A percentile compares a stretch with the other conserved stretches of the same genome.
phyloP scores from a whole-genome alignment of 2,329 filamentous ascomycete species.

The Penicillium fuscoglaucum region DNA sequence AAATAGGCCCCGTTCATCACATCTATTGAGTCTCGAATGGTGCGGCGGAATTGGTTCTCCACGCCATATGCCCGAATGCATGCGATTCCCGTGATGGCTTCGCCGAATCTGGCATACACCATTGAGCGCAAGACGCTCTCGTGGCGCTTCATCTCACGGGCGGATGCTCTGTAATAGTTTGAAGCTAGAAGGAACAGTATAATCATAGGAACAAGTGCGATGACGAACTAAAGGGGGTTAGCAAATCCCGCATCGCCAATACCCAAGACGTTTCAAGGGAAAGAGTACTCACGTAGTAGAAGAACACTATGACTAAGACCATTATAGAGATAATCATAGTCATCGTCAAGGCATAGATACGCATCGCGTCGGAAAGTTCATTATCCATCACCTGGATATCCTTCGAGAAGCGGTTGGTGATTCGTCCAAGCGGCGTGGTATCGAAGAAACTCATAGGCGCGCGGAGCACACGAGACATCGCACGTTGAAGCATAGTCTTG shows the following conservation, averaged over 20 bases:
- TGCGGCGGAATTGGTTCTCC: slow-evolving; percentile 68
- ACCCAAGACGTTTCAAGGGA: neutral
- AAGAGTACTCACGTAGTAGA: slow-evolving; percentile 64
- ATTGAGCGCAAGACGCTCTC: slow-evolving; percentile 83
- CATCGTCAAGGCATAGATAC: slow-evolving; percentile 88
- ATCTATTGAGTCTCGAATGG: slow-evolving; percentile 74
- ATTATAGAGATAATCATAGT: slow-evolving; percentile 82
- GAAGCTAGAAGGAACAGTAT: slow-evolving; percentile 78
- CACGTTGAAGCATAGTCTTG: slow-evolving; percentile 75
- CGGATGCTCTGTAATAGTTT: slow-evolving; percentile 85
- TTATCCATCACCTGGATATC: slow-evolving; percentile 98
- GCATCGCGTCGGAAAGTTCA: slow-evolving; percentile 79
- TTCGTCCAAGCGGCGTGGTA: slow-evolving; percentile 89
- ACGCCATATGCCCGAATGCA: slow-evolving; percentile 89
- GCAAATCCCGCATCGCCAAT: neutral
- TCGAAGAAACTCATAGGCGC: slow-evolving; percentile 90
- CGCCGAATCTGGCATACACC: slow-evolving; percentile 88
- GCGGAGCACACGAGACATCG: slow-evolving; percentile 71
- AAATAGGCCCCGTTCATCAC: slow-evolving; percentile 94
- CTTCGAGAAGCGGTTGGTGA: slow-evolving; percentile 93
- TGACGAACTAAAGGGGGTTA: slow-evolving; percentile 56
- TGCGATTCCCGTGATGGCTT: slow-evolving; percentile 73
- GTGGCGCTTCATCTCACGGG: slow-evolving; percentile 90
- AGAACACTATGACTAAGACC: slow-evolving; percentile 89
- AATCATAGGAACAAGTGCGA: slow-evolving; percentile 68